phyloP scores from a whole-genome alignment of 2,329 filamentous ascomycete genomes.

The Cladosporium sp. region DNA sequence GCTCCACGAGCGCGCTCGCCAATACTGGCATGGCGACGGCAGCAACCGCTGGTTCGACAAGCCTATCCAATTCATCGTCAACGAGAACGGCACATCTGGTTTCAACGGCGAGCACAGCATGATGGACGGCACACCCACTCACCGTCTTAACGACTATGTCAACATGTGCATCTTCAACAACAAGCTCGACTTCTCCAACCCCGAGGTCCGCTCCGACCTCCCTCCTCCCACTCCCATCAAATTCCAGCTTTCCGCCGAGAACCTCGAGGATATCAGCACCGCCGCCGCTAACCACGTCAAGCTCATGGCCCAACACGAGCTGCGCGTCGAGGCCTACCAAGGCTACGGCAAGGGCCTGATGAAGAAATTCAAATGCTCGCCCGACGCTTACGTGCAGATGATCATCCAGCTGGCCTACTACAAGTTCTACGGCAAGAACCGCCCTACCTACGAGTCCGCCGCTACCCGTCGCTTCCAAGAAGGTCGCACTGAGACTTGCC shows the following conservation, averaged over 20 bases:
- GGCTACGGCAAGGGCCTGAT: constrained; percentile 97
- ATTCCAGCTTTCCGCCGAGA: constrained; percentile 72
- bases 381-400: constrained; percentile 97
- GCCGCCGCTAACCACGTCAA: constrained; percentile 74
- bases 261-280: constrained; percentile 72
- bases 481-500: constrained; percentile 93
- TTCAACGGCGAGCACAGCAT: constrained; percentile 99
- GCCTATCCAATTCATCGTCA: constrained; percentile 94
- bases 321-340: constrained; percentile 92
- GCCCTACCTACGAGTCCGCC: constrained; percentile 95
- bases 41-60: constrained; percentile 98
- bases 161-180: constrained; percentile 90
- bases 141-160: constrained; percentile 92
- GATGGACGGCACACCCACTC: constrained; percentile 99
- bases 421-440: constrained; percentile 98
- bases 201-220: constrained; percentile 72
- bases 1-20: constrained; percentile 87
- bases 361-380: constrained; percentile 99
- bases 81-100: constrained; percentile 94
- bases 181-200: constrained; percentile 83
- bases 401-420: constrained; percentile 96
- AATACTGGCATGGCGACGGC: constrained; percentile 98
- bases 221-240: constrained; percentile 73
- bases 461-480: constrained; percentile 92
- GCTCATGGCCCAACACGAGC: constrained; percentile 82